These are phyloP conservation scores for Colletotrichum tropicicola DNA, from an alignment of 2,329 filamentous ascomycete species.

Conservation along the genomic window DNA sequence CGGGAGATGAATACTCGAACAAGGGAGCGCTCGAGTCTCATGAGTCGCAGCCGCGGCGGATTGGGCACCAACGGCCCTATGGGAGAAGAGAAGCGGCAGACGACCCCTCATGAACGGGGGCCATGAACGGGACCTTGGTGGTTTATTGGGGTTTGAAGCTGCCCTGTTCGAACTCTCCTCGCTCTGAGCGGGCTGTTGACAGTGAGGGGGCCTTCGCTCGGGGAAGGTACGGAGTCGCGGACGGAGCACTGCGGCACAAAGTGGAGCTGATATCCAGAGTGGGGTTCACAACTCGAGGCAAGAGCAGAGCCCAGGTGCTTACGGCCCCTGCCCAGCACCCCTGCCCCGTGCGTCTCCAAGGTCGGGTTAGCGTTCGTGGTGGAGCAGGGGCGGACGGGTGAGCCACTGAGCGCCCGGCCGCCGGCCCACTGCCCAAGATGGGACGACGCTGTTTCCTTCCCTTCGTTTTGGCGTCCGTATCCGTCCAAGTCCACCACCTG, in stretches of 20 bases:
- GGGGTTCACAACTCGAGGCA: not conserved
- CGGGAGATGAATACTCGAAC: not conserved
- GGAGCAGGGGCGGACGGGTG: slow-evolving; percentile 9
- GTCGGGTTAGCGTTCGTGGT: not conserved
- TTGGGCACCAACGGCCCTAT: slow-evolving; percentile 35
- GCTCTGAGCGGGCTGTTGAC: too few species aligned
- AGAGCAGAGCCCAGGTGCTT: not conserved
- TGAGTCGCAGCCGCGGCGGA: slow-evolving; percentile 35
- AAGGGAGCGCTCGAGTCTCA: slow-evolving; percentile 21
- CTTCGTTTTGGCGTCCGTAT: too few species aligned
- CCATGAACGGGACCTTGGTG: not conserved
- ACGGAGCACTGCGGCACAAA: slow-evolving; percentile 18
- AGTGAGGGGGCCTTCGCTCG: not conserved
- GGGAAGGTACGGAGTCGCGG: slow-evolving; percentile 11
- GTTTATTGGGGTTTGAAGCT: slow-evolving; percentile 6
- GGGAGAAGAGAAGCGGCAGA: slow-evolving; percentile 11
- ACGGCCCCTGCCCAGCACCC: slow-evolving; percentile 2
- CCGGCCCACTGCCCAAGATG: slow-evolving; percentile 28
- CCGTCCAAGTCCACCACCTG: not conserved
- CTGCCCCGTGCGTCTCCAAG: not conserved
- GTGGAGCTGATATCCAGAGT: not conserved
- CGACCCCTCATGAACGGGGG: slow-evolving; percentile 14
- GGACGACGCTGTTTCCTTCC: slow-evolving; percentile 26
- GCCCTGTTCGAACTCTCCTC: slow-evolving; percentile 16
- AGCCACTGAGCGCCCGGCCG: slow-evolving; percentile 18